Base-by-base conservation (phyloP, 495 filamentous ascomycete species). In the Bombardia bombarda region DNA sequence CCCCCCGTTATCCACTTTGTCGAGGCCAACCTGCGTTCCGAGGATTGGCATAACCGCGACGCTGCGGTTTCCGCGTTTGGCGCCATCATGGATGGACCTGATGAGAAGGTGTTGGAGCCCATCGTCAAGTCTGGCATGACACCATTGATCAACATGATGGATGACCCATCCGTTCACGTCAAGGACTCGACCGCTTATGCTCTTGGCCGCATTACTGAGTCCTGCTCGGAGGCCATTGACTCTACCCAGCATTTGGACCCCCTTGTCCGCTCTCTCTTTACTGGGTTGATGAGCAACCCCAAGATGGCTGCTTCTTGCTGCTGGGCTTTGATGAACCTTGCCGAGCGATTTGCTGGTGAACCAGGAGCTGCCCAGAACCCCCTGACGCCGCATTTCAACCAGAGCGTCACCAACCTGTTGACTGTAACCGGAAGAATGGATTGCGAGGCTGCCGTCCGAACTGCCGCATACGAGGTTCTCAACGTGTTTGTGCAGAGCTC, bases 281-380 rank as follows among this genome's bases (percentile, higher is more conserved):
- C 77, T 34, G 92, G 90, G 34, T 72, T 95, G 40, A 76, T 89
- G 40, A 93, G 86, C 68, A 90, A 86, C 59, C 82, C 90, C 32
- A 95, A 94, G 73, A 97, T 98, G 80, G 92, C 92, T 33, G 81
- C 84, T 44, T 97, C 93, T 16, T 97, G 93, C 77, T 98, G 92
- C 68, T 97, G 93, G 90, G 88, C 92, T 26, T 67, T 98, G 47
- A 98, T 98, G 90, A 98, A 96, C 58, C 79, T 98, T 46, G 90
- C 90, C 19, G 92, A 97, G 54, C 82, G 89, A 23, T 98, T 97
- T 60, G 83, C 86, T 13, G 86, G 86, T 17, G 88, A 95, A 23
- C 58, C 65, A 32, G 86, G 85, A 20, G 79, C 78, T 21, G 68
- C 82, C 45, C 77, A 81, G 42, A 97, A 95, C 63, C 79, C 88